Base-by-base conservation (phyloP, 1,284 basidiomycete species). In the Peniophora sp. region DNA sequence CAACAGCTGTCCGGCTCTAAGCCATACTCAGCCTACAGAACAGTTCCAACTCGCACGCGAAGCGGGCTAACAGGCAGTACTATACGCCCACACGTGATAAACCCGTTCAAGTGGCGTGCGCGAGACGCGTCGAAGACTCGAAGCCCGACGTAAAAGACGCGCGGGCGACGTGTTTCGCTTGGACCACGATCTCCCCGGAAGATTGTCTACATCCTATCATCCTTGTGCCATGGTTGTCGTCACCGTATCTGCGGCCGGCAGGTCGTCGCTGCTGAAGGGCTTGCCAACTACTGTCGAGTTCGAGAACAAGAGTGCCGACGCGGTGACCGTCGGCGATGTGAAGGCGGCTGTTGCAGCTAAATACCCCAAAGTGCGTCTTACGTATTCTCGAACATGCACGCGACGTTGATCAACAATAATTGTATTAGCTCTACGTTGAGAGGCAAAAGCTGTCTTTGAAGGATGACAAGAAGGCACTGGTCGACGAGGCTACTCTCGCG, bases 371-470 rank as follows among this genome's bases (percentile, higher is more conserved):
- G 90, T 87, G 57, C 46, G 76, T n/a, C 6, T 45, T 5, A 20
- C 37, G 6, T 63, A 12, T 14, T 23, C n/a, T 17, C 42, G n/a
- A 22, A n/a, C n/a, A 18, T 45, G n/a, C 43, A 14, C 11, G 22
- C 8, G 41, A 8, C 22, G 43, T 46, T 43, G 24, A 46, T 45
- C 45, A 34, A 51, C 48, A n/a, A 41, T 41, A 8, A 5, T 10
- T 42, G 8, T 5, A n/a, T 45, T 22, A 94, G 92, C 78, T 93
- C 55, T 76, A 81, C 50, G 60, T 74, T 1, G 68, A 78, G 50
- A 79, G 92, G 32, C 92, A 96, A 64, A 85, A 86, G 59, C 63
- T 96, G 15, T 74, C 81, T 1, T 65, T 84, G 12, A 79, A 78
- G 51, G 78, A 74, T 44, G 79, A 83, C 32, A 76, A 74, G 49